These are phyloP conservation scores for Sequoiadendron giganteum DNA, from an alignment of 75 land plant species.

Conservation along the genomic window DNA sequence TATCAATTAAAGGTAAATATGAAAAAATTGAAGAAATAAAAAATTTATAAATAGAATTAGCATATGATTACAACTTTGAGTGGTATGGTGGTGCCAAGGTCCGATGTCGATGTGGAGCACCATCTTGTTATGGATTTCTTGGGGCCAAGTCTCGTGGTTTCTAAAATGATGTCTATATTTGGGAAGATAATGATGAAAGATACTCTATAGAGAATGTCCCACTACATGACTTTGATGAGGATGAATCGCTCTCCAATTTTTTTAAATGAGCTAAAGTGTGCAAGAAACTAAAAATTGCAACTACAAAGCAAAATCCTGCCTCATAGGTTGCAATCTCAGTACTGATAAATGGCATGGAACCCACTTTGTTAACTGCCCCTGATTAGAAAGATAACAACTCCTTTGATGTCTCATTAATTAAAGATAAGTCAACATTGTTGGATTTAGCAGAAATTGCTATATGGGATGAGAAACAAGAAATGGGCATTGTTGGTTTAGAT, in stretches of 20 bases:
- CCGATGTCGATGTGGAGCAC: constrained; percentile 83
- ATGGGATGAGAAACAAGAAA: constrained; percentile 4
- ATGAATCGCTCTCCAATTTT: constrained; percentile 43
- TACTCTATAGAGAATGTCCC: constrained; percentile 75
- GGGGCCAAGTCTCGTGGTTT: constrained; percentile 86
- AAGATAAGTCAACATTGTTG: background rate
- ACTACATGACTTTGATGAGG: constrained; percentile 75
- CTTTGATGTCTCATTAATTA: constrained; percentile 22
- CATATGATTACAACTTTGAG: constrained; percentile 85
- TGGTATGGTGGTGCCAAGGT: constrained; percentile 87
- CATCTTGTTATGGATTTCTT: constrained; percentile 78
- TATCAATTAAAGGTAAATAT: too few species aligned
- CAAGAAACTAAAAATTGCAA: constrained; percentile 2
- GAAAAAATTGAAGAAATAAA: too few species aligned
- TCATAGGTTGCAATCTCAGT: constrained; percentile 5
- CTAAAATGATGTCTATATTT: too few species aligned
- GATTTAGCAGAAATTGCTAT: constrained; percentile 8
- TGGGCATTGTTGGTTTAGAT: background rate
- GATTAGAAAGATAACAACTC: constrained; percentile 18
- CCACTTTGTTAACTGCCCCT: constrained; percentile 13
- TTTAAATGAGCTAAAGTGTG: constrained; percentile 20
- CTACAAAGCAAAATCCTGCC: constrained; percentile 7
- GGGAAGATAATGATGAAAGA: too few species aligned
- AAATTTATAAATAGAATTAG: too few species aligned
- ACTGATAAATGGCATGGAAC: background rate